Percentiles rank a stretch among this genome's conserved stretches.
phyloP scores from a whole-genome alignment of 1,139 yeast genomes.

The Yamadazyma diddensiae region DNA sequence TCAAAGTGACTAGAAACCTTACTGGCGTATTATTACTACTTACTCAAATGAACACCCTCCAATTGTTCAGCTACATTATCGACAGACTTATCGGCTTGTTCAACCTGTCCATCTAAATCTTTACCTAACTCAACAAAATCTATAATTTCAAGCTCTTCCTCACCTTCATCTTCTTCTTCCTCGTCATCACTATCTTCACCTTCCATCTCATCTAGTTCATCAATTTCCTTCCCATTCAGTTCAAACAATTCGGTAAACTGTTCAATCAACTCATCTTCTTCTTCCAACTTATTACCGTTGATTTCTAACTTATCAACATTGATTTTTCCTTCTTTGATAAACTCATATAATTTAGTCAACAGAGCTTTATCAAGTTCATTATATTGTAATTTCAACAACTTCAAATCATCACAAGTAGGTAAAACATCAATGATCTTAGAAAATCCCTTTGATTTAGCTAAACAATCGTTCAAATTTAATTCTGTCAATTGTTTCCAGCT shows the following conservation, averaged over 20 bases:
- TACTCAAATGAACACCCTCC: constrained; percentile 50
- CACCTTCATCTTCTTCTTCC: constrained; percentile 62
- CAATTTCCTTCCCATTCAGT: constrained; percentile 70
- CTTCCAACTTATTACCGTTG: constrained; percentile 82
- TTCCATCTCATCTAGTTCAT: constrained; percentile 92
- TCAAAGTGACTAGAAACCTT: no score
- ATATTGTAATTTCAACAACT: constrained; percentile 73
- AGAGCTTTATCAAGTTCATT: constrained; percentile 78
- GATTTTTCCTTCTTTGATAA: constrained; percentile 56
- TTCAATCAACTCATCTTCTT: constrained; percentile 37
- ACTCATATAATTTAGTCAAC: constrained; percentile 52
- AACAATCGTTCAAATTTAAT: constrained; percentile 84
- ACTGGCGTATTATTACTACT: no score
- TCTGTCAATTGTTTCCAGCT: constrained; percentile 55
- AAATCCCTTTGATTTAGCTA: constrained; percentile 77
- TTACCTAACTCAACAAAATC: constrained; percentile 60
- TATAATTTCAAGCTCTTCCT: constrained; percentile 48
- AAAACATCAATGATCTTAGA: constrained; percentile 44
- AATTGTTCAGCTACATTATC: constrained; percentile 62
- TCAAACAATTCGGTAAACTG: constrained; percentile 54
- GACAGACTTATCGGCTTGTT: constrained; percentile 40
- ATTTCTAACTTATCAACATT: constrained; percentile 67
- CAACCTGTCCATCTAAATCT: constrained; percentile 42
- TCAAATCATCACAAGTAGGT: constrained; percentile 41
- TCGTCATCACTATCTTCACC: constrained; percentile 82